A percentile compares a stretch with the other conserved stretches of the same genome.
These are phyloP conservation scores for Hanseniaspora clermontiae DNA, from an alignment of 805 yeast species.

Conservation along the genomic window DNA sequence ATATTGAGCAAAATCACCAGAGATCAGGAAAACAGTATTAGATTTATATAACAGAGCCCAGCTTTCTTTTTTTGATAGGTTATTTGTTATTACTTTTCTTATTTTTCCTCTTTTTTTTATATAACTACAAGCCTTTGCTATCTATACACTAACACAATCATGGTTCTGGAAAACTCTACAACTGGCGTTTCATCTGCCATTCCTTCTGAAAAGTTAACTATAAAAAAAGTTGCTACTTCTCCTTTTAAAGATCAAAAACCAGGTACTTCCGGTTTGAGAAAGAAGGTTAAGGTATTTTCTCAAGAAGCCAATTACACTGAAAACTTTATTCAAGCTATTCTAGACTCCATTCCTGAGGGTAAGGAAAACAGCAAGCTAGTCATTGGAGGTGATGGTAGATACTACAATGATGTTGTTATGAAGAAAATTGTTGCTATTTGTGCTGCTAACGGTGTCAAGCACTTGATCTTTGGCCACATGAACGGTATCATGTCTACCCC, in stretches of 20 bases:
- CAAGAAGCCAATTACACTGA: conserved; percentile 66
- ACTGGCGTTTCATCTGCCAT: not conserved
- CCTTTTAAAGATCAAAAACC: conserved; percentile 89
- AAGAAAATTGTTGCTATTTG: conserved; percentile 70
- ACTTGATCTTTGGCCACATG: conserved; percentile 67
- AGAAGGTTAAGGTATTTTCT: conserved; percentile 77
- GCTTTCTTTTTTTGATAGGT: not conserved
- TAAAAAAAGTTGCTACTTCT: conserved; percentile 42
- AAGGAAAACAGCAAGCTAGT: conserved; percentile 60
- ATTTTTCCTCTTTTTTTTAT: not conserved
- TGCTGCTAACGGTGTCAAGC: conserved; percentile 82
- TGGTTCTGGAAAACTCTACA: not conserved
- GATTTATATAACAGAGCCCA: not conserved
- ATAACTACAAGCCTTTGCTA: not conserved
- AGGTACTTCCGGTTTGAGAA: conserved; percentile 93
- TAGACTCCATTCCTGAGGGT: conserved; percentile 87
- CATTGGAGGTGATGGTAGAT: conserved; percentile 95
- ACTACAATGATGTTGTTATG: conserved; percentile 69
- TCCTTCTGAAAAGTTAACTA: conserved; percentile 1
- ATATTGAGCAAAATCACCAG: not conserved
- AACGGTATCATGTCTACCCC: conserved; percentile 87
- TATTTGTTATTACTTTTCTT: not conserved
- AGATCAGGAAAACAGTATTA: not conserved
- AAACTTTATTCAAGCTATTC: conserved; percentile 79
- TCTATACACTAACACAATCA: not conserved